phyloP scores from a whole-genome alignment of 208 protist species.

The Entamoeba invadens region DNA sequence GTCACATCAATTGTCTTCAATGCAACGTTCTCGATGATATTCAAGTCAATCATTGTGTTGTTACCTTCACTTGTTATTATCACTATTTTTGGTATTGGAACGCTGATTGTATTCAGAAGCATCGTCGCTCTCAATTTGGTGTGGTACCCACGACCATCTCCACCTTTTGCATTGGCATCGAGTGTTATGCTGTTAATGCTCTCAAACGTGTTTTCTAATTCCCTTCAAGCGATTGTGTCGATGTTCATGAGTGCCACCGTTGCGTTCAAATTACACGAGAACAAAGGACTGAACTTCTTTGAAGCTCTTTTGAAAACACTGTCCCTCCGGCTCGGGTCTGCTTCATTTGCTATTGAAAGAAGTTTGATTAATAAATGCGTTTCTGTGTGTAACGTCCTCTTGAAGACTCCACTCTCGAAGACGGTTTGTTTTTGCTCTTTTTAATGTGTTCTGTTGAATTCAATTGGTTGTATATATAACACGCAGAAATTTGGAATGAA shows the following conservation, averaged over 20 bases:
- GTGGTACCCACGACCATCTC: not conserved
- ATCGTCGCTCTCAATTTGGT: not conserved
- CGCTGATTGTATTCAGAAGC: not conserved
- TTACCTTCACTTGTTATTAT: not conserved
- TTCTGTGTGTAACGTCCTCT: not conserved
- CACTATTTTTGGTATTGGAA: not conserved
- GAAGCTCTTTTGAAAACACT: not conserved
- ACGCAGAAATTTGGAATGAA: not conserved
- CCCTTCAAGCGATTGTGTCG: not conserved
- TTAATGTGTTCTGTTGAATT: too few relatives aligned
- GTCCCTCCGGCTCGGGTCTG: not conserved
- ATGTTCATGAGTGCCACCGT: not conserved
- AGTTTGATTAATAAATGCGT: not conserved
- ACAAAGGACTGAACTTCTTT: not conserved
- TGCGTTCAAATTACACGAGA: not conserved
- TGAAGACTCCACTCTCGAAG: not conserved
- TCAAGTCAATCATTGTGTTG: not conserved
- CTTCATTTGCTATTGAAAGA: not conserved
- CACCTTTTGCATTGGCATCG: not conserved
- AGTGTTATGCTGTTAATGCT: not conserved
- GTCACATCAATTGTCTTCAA: not conserved
- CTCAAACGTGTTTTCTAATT: not conserved
- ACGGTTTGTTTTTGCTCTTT: too few relatives aligned
- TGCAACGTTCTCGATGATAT: not conserved
- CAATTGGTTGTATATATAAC: too few relatives aligned